Evolutionary conservation across 805 yeast species (phyloP).

Genomic region (Jamesozyma piceae): DNA sequence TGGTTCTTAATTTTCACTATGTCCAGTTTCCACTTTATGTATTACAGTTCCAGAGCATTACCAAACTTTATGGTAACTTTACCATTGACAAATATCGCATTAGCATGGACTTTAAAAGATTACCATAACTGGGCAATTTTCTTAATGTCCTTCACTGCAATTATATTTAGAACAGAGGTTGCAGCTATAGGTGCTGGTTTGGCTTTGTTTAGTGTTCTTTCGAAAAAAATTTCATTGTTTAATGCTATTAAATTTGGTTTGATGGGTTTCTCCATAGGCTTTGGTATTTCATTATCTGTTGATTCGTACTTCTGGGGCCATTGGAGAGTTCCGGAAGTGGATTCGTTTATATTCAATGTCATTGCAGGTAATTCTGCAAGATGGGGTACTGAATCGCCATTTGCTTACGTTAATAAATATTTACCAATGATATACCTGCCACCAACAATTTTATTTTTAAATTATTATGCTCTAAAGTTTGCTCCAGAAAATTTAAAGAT

Average conservation of each 20-base stretch:
- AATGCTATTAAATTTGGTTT: slow-evolving; percentile 33
- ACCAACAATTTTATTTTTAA: slow-evolving; percentile 37
- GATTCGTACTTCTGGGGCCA: slow-evolving; percentile 74
- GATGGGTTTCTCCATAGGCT: slow-evolving; percentile 37
- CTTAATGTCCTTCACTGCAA: slow-evolving; percentile 51
- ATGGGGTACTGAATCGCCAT: slow-evolving; percentile 81
- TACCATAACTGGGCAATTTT: slow-evolving; percentile 40
- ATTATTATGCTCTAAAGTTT: slow-evolving; percentile 31
- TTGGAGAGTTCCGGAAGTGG: slow-evolving; percentile 62
- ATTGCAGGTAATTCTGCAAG: slow-evolving; percentile 59
- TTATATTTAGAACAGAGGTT: slow-evolving; percentile 66
- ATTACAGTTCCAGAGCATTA: slow-evolving; percentile 71
- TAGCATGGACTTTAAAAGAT: slow-evolving; percentile 44
- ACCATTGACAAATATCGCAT: slow-evolving; percentile 55
- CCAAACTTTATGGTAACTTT: slow-evolving; percentile 77
- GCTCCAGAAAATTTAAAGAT: slow-evolving; percentile 35
- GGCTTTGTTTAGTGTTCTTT: slow-evolving; percentile 37
- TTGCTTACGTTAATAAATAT: slow-evolving; percentile 50
- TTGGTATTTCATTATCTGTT: slow-evolving; percentile 43
- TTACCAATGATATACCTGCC: slow-evolving; percentile 36
- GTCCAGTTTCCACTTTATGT: slow-evolving; percentile 72
- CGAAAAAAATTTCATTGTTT: slow-evolving; percentile 38
- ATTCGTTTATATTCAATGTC: slow-evolving; percentile 65
- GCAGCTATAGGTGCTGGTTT: slow-evolving; percentile 45
- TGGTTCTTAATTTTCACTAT: slow-evolving; percentile 55